Percentiles rank a stretch among this genome's conserved stretches.
phyloP scores from a whole-genome alignment of 768 basidiomycete genomes.

The Infundibulicybe gibba region DNA sequence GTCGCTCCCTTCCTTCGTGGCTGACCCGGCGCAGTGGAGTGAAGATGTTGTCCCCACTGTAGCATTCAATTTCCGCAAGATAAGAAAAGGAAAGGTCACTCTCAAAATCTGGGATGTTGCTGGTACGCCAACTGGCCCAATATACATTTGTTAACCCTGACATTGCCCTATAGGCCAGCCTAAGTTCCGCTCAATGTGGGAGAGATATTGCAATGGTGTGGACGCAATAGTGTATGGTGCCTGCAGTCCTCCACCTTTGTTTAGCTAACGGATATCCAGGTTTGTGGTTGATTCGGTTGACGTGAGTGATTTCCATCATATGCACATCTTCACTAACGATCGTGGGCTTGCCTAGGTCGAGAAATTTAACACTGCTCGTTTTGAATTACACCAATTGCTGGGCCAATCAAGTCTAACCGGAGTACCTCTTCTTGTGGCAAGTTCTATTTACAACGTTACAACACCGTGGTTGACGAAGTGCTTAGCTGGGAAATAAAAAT shows the following conservation, averaged over 20 bases:
- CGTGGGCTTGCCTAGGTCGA: conserved; percentile 48
- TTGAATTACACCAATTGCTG: conserved; percentile 81
- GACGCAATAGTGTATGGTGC: conserved; percentile 82
- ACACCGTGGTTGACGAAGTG: neutral
- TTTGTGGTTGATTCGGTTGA: conserved; percentile 93
- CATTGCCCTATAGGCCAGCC: conserved; percentile 62
- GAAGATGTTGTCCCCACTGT: conserved; percentile 97
- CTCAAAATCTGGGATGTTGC: conserved; percentile 97
- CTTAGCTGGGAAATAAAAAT: conserved; percentile 89
- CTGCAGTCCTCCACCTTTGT: conserved; percentile 3
- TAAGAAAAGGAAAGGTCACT: conserved; percentile 85
- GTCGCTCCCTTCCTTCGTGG: neutral
- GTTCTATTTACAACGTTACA: conserved; percentile 19
- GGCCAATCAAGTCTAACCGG: conserved; percentile 59
- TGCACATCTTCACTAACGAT: neutral
- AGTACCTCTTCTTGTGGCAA: conserved; percentile 80
- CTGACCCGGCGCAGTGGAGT: conserved; percentile 60
- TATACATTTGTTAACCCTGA: conserved; percentile 2
- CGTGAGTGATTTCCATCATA: conserved; percentile 38
- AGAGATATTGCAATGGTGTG: conserved; percentile 88
- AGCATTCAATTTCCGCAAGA: conserved; percentile 87
- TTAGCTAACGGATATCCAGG: conserved; percentile 30
- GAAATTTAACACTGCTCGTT: conserved; percentile 78
- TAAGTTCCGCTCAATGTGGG: conserved; percentile 95
- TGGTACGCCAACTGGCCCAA: conserved; percentile 39